A percentile compares a stretch with the other conserved stretches of the same genome.
Conservation (phyloP, 768 basidiomycete species). For the Panellus pusillus region DNA sequence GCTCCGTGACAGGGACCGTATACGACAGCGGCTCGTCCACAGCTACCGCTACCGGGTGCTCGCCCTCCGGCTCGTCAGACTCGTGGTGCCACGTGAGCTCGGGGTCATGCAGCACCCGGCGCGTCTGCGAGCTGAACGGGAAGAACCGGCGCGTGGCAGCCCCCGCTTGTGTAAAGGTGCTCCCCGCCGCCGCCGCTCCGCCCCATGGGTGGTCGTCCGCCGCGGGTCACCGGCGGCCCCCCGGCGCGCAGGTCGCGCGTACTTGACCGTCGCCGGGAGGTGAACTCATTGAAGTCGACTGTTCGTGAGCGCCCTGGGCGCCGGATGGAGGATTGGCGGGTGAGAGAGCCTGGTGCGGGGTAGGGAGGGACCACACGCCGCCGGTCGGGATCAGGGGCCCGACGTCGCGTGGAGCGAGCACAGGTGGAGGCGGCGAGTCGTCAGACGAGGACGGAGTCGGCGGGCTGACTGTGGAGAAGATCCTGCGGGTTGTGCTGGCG, state of each 20-base stretch:
- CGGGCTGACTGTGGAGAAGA: constrained; percentile 20
- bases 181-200: constrained; percentile 2
- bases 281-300: constrained; percentile 74
- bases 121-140: constrained; percentile 44
- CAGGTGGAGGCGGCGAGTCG: constrained; percentile 22
- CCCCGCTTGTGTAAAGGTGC: neutral
- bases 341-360: constrained; percentile 28
- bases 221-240: neutral
- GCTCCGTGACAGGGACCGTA: constrained; percentile 18
- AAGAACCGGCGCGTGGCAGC: constrained; percentile 51
- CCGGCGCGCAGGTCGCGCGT: constrained; percentile 35
- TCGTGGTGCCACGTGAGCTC: constrained; percentile 27
- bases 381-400: no score
- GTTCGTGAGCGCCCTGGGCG: constrained; percentile 54
- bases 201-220: constrained; percentile 5
- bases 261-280: constrained; percentile 58
- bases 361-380: constrained; percentile 20
- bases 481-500: constrained; percentile 9
- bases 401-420: constrained; percentile 13
- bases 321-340: constrained; percentile 62
- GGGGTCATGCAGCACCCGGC: constrained; percentile 31
- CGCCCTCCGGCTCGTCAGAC: constrained; percentile 22
- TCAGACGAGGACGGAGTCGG: constrained; percentile 29
- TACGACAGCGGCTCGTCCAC: constrained; percentile 20
- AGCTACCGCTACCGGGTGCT: constrained; percentile 5